Conservation (phyloP, 768 basidiomycete species). For the Porphyrellus cyaneotinctus region DNA sequence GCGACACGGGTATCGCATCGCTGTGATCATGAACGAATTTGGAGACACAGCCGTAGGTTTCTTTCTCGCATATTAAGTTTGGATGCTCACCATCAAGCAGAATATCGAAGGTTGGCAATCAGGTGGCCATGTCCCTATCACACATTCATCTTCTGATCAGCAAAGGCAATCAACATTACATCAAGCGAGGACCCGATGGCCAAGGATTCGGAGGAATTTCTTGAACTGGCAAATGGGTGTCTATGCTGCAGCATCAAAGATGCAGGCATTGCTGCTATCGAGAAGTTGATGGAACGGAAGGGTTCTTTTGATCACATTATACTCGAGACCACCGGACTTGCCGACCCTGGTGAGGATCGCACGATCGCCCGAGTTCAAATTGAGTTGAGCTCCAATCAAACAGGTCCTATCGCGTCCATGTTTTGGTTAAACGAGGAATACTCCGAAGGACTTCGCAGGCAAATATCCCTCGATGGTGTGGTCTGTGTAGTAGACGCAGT, state of each 20-base stretch:
- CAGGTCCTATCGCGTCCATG: slow-evolving; percentile 82
- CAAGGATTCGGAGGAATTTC: slow-evolving; percentile 73
- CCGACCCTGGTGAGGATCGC: slow-evolving; percentile 73
- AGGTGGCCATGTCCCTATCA: neutral
- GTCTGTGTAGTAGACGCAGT: slow-evolving; percentile 90
- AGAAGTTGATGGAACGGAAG: slow-evolving; percentile 82
- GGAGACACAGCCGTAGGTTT: slow-evolving; percentile 83
- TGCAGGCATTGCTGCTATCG: slow-evolving; percentile 87
- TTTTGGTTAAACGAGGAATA: slow-evolving; percentile 89
- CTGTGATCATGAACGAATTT: slow-evolving; percentile 98
- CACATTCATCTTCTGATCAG: slow-evolving; percentile 36
- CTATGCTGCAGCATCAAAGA: slow-evolving; percentile 99
- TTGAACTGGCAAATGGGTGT: slow-evolving; percentile 94
- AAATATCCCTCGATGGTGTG: slow-evolving; percentile 82
- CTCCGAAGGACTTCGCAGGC: slow-evolving; percentile 57
- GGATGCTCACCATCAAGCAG: slow-evolving; percentile 36
- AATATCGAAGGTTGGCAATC: slow-evolving; percentile 80
- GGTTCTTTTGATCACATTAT: slow-evolving; percentile 94
- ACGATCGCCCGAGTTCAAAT: neutral
- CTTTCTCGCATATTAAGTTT: slow-evolving; percentile 3
- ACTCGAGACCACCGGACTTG: slow-evolving; percentile 92
- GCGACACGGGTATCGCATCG: slow-evolving; percentile 91
- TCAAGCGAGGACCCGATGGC: slow-evolving; percentile 59
- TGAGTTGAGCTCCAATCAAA: slow-evolving; percentile 1
- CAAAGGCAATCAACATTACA: slow-evolving; percentile 81